Conservation (phyloP, 2,329 filamentous ascomycete genomes). For the Geoglossum cookeanum region DNA sequence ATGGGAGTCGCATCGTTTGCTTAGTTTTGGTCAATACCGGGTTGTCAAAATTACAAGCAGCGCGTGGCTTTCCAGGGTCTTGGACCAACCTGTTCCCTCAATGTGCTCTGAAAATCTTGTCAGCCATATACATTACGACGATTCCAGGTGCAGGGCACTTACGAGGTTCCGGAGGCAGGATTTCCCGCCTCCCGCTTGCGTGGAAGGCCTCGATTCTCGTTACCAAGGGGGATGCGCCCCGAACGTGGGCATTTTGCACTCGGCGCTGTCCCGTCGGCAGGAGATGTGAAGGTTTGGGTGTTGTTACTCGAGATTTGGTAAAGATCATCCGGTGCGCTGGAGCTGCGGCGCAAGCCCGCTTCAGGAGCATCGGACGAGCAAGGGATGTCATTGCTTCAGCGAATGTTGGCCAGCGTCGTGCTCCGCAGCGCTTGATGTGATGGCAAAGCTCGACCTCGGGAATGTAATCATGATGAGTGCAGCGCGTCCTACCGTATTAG, state of each 20-base stretch:
- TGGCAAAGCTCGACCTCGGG: slow-evolving; percentile 12
- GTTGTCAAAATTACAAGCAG: neutral
- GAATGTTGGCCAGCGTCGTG: slow-evolving; percentile 6
- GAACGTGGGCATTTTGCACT: slow-evolving; percentile 19
- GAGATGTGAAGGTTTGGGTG: slow-evolving; percentile 11
- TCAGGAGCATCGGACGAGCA: slow-evolving; percentile 29
- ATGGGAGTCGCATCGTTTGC: slow-evolving; percentile 76
- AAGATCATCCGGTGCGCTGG: slow-evolving; percentile 8
- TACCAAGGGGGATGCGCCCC: too few species aligned
- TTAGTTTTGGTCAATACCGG: slow-evolving; percentile 16
- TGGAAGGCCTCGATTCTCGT: slow-evolving; percentile 62
- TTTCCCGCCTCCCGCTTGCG: slow-evolving; percentile 52
- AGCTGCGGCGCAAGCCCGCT: slow-evolving; percentile 24
- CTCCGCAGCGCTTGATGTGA: slow-evolving; percentile 1
- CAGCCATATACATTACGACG: neutral
- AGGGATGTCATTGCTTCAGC: slow-evolving; percentile 29
- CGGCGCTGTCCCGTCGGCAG: slow-evolving; percentile 9
- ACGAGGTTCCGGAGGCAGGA: slow-evolving; percentile 77
- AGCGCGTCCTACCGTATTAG: neutral
- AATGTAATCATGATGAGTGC: neutral
- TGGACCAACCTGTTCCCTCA: slow-evolving; percentile 47
- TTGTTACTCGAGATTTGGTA: slow-evolving; percentile 15
- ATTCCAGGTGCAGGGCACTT: slow-evolving; percentile 22
- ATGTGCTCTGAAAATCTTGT: slow-evolving; percentile 40
- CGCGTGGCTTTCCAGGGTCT: neutral